Base-by-base conservation (phyloP, 2,329 filamentous ascomycete species). In the Hypoxylon sp. region DNA sequence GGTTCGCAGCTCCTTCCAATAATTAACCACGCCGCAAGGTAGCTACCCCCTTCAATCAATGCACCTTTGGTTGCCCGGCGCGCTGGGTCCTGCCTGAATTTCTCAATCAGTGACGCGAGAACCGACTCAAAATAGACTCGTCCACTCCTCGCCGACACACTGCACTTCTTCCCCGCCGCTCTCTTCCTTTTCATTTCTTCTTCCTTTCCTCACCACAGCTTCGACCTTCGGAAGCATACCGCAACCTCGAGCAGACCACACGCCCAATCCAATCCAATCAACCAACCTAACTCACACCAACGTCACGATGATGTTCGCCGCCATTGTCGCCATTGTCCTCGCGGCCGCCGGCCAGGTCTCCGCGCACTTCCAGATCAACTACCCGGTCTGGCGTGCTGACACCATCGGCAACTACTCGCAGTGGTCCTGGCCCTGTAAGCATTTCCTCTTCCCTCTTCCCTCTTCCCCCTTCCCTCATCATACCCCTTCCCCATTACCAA, bases 351-450 rank as follows among this genome's bases (percentile, higher is more conserved):
- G 80, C 46, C 73, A 82, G 31, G 82, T 78, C 37, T 75, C 80
- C 22, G 85, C 85, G 44, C 86, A 88, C 76, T 88, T 86, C 75
- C 77, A 77, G 44, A 74, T 88, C 62, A 73, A 75, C 11, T 86
- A 84, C 73, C 86, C 86, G 3, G 54, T 75, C 2, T 86, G 84
- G 85, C 82, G 86, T 66, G 81, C 79, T 64, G 81, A 87, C 74
- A 85, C 83, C 0, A 81, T 88, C 44, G 77, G 77, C 31, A 80
- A 77, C 62, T 86, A 84, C 78, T 83, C 79, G 57, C 85, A 88
- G 74, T 87, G 82, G 81, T 72, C 66, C 1, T 84, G 84, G 66
- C 85, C 86, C n/a, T 88, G 85, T 87, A 80, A 13, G 83, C 72
- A 7, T 27, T 20, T 2, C 20, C 20, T 20, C 20, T 20, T 20